Conservation (phyloP, 768 basidiomycete species). For the Russula sp. region DNA sequence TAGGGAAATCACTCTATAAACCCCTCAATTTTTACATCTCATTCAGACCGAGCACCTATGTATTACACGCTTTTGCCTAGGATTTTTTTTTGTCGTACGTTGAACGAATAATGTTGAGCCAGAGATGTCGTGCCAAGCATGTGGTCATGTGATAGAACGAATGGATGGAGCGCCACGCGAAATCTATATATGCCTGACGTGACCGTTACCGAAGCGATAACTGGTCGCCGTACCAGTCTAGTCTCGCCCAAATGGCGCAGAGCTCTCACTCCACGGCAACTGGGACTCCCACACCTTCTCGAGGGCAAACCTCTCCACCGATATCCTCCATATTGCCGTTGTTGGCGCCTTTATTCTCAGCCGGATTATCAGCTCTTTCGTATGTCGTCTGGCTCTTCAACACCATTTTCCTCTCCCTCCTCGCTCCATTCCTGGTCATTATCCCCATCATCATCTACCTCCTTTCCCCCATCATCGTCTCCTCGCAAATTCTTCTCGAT, state of each 20-base stretch:
- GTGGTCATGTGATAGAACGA: background rate
- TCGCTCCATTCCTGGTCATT: constrained; percentile 6
- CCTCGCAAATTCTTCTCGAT: constrained; percentile 11
- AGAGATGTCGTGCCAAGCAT: background rate
- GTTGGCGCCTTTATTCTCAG: background rate
- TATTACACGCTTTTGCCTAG: too few relatives aligned
- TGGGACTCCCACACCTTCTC: background rate
- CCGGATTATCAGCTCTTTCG: background rate
- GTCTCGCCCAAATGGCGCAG: constrained; percentile 5
- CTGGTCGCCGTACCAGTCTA: background rate
- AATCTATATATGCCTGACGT: background rate
- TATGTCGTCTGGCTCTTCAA: background rate
- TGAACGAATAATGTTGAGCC: too few relatives aligned
- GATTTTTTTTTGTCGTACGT: too few relatives aligned
- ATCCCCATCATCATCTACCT: constrained; percentile 3
- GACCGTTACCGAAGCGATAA: background rate
- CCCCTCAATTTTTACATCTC: too few relatives aligned
- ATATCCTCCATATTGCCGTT: constrained; percentile 6
- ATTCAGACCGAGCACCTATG: too few relatives aligned
- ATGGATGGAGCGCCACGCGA: background rate
- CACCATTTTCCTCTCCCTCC: background rate
- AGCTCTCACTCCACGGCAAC: background rate
- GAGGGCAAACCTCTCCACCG: constrained; percentile 1
- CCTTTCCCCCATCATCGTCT: constrained; percentile 14
- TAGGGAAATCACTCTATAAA: too few relatives aligned